phyloP scores from a whole-genome alignment of 306 rosid genomes.

The Ormosia emarginata region DNA sequence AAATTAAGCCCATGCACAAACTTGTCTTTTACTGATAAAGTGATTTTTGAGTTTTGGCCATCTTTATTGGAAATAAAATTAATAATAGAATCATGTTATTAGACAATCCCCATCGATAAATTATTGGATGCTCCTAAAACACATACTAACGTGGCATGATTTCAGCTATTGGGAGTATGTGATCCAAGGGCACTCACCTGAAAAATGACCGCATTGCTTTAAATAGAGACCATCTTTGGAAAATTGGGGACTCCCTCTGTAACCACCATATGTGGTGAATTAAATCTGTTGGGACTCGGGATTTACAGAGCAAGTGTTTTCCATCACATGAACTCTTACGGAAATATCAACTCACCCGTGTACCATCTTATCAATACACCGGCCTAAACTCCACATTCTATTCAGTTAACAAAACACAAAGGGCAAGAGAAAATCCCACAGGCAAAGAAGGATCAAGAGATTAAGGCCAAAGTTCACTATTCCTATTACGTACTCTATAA shows the following conservation, averaged over 20 bases:
- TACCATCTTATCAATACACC: not conserved
- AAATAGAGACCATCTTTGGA: not conserved
- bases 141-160: too few species aligned
- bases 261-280: not conserved
- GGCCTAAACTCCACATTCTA: slow-evolving; percentile 2
- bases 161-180: not conserved
- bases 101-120: not conserved
- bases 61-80: too few species aligned
- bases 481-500: not conserved
- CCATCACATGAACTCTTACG: not conserved
- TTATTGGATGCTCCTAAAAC: too few species aligned
- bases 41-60: too few species aligned
- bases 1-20: too few species aligned
- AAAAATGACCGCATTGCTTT: not conserved
- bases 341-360: slow-evolving; percentile 2
- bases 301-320: not conserved
- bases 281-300: not conserved
- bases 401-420: not conserved
- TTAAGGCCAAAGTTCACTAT: slow-evolving; percentile 6
- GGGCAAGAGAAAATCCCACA: not conserved
- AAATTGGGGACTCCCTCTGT: not conserved
- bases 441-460: slow-evolving; percentile 8
- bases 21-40: too few species aligned
- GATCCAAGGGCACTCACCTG: not conserved
- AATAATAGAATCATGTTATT: not conserved